Base-by-base conservation (phyloP, 768 basidiomycete species). In the Boletus speciosus region DNA sequence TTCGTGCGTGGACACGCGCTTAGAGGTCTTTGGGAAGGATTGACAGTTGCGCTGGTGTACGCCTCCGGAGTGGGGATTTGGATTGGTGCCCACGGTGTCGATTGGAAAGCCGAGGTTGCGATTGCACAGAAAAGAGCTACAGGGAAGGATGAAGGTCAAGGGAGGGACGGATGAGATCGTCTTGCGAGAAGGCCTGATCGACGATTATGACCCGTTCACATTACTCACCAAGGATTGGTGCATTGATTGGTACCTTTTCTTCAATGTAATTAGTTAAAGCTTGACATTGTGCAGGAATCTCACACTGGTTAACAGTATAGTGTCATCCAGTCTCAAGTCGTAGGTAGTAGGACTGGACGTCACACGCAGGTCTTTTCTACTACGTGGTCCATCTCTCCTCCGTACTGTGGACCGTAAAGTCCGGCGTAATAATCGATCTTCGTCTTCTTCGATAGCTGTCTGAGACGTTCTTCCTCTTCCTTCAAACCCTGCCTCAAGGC, bases 1-100 rank as follows among this genome's bases (percentile, higher is more conserved):
- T 93, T 94, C 74, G 74, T 73, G 47, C 67, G 65, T 11, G 67
- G 74, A 36, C 76, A 81, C 67, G 82, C 76, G 0, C 74, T 97
- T 12, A 73, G 76, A 19, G 94, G 94, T 0, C 78, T 97, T 15
- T 97, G 93, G 94, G 76, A 88, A 38, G 93, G 93, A 14, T 73
- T 95, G 37, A 89, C 88, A 0, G 65, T 81, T 5, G 83, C 88
- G 1, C 74, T 92, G 23, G 71, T 88, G 16, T 92, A 47, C 69
- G 83, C 14, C 84, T 85, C 69, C 74, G 76, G 42, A 8, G 66
- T 82, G 15, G 85, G 86, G 3, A 76, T 81, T 2, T 76, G 73
- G 64, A 61, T 84, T 1, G 81, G 77, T 46, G 35, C 90, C 15
- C 64, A 71, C 2, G 48, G 66, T 21, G 81, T 87, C 5, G 78